phyloP scores from a whole-genome alignment of 306 rosid genomes.

The Malus sieversii region DNA sequence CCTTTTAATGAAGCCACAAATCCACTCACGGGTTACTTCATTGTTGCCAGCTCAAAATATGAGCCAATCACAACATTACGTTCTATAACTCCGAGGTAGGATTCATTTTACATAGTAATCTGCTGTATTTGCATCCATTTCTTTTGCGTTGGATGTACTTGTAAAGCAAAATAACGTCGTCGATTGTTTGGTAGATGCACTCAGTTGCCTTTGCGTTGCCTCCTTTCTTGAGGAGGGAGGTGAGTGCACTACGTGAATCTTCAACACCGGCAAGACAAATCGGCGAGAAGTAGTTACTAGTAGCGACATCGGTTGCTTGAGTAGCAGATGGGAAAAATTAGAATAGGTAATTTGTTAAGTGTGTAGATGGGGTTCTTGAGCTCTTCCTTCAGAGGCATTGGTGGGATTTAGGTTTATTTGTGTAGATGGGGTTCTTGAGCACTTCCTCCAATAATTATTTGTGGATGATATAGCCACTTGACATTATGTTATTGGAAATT shows the following conservation, averaged over 20 bases:
- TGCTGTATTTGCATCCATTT: not conserved
- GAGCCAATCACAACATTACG: not conserved
- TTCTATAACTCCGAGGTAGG: conserved; percentile 88
- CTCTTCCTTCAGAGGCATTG: not conserved
- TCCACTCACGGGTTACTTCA: no score
- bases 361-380: not conserved
- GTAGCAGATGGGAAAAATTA: conserved; percentile 1
- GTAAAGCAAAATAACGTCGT: not conserved
- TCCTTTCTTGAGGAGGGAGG: conserved; percentile 63
- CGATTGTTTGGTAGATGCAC: conserved; percentile 52
- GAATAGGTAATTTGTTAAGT: not conserved
- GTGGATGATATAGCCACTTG: not conserved
- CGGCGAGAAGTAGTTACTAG: not conserved
- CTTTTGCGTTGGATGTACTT: not conserved
- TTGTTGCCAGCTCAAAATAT: no score
- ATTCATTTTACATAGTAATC: not conserved
- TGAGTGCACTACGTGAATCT: conserved; percentile 30
- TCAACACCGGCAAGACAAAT: not conserved
- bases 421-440: not conserved
- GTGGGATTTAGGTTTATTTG: not conserved
- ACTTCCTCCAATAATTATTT: not conserved
- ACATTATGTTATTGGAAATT: not conserved
- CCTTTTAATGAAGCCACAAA: no score
- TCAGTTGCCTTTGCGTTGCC: conserved; percentile 85
- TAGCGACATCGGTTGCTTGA: not conserved